Evolutionary conservation across 345 rosid genomes (phyloP).

Genomic region (Xanthoceras sorbifolium): DNA sequence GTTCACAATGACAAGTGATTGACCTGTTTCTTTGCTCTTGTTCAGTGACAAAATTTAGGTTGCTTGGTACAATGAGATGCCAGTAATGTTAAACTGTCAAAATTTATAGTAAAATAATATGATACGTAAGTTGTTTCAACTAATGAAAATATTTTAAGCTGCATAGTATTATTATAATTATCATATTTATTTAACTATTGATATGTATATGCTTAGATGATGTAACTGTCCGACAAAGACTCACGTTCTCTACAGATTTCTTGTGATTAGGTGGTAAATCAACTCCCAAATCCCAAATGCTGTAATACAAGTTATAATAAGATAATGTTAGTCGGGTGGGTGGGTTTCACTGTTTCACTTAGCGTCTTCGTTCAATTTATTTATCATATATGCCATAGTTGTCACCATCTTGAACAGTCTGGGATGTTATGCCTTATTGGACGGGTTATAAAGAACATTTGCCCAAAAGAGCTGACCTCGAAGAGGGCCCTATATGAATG

Average conservation of each 20-base stretch:
- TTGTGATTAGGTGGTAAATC: not conserved
- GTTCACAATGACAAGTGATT: not conserved
- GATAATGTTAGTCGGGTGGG: not conserved
- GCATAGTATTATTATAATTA: no score
- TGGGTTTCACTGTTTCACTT: not conserved
- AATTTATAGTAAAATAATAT: no score
- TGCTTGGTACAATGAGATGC: not conserved
- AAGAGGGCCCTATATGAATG: not conserved
- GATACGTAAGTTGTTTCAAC: no score
- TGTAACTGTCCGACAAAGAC: not conserved
- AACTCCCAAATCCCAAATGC: not conserved
- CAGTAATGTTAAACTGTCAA: no score
- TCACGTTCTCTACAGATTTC: not conserved
- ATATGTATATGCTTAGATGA: no score
- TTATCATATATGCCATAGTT: not conserved
- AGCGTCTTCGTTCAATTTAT: not conserved
- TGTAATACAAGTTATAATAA: not conserved
- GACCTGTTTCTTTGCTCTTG: not conserved
- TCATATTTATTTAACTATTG: not conserved
- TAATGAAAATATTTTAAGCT: no score
- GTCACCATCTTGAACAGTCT: not conserved
- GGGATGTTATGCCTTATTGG: not conserved
- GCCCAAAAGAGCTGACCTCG: not conserved
- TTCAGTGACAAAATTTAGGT: not conserved
- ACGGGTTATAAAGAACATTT: not conserved